These are phyloP conservation scores for Penicillium sp. DNA, from an alignment of 2,329 filamentous ascomycete genomes.

Conservation along the genomic window DNA sequence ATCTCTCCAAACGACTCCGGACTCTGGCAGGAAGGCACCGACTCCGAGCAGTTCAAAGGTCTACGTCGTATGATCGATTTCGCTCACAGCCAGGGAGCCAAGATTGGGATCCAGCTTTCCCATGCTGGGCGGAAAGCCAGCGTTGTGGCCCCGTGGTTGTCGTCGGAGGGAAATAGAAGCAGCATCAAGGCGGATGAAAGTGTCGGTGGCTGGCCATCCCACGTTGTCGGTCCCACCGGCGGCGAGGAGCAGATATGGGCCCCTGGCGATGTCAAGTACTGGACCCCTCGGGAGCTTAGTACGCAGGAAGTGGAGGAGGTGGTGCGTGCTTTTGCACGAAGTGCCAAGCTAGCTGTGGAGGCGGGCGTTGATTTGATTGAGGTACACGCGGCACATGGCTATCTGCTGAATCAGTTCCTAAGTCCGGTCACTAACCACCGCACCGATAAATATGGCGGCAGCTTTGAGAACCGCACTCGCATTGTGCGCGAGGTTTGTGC, in stretches of 20 bases:
- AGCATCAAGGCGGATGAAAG: conserved; percentile 44
- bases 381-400: conserved; percentile 74
- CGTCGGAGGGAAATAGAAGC: conserved; percentile 16
- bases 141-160: conserved; percentile 49
- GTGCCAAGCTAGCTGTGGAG: conserved; percentile 56
- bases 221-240: conserved; percentile 41
- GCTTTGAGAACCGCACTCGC: conserved; percentile 59
- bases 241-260: conserved; percentile 51
- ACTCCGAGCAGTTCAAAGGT: conserved; percentile 61
- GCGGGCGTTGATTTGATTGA: conserved; percentile 74
- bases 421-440: conserved; percentile 65
- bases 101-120: conserved; percentile 72
- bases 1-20: conserved; percentile 62
- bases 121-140: conserved; percentile 68
- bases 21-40: conserved; percentile 66
- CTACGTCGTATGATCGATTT: conserved; percentile 66
- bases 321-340: conserved; percentile 57
- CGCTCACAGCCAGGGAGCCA: conserved; percentile 69
- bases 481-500: conserved; percentile 63
- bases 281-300: conserved; percentile 62
- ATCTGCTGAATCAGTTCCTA: conserved; percentile 66
- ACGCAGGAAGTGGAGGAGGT: conserved; percentile 61
- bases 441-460: conserved; percentile 52
- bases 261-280: conserved; percentile 55
- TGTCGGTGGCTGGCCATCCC: conserved; percentile 51